Base-by-base conservation (phyloP, 768 basidiomycete genomes). In the Suillus fuscotomentosus region DNA sequence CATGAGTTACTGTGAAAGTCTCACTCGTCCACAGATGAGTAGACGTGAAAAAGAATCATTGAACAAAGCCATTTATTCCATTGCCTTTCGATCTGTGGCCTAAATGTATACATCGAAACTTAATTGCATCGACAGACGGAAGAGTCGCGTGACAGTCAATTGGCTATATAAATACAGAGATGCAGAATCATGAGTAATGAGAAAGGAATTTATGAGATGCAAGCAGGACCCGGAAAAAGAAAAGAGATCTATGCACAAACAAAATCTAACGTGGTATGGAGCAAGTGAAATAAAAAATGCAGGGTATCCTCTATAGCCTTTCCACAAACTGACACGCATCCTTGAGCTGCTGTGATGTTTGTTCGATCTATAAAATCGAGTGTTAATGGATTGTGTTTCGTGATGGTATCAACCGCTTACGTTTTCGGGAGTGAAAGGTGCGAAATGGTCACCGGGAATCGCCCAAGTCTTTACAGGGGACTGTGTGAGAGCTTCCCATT, bases 361-460 rank as follows among this genome's bases (percentile, higher is more conserved):
- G 67, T 34, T 61, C 31, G 0, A 73, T 59, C 73, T 73, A 43
- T 3, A 39, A 4, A 6, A 1, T 22, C 0, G n/a, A 15, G 66
- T 50, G 68, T 65, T 27, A 50, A 15, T 20, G 41, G 27, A 50
- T 22, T 4, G 24, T 10, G 22, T 9, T 6, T 39, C 13, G 22
- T 34, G 22, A 48, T 8, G 5, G 22, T 56, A 39, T 43, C 15
- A 47, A 39, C 17, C 24, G 72, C 84, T 68, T 64, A 90, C 90
- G 70, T 87, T 82, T 10, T 67, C 65, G 10, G 73, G 65, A 54
- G 81, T 76, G 70, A 91, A 91, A 0, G 83, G 78, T 66, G 82
- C 72, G 65, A 91, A 90, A 66, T 91, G 90, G 71, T 90, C 74
- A 0, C 90, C 90, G 0, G 88, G 85, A 4, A 91, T 84, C 65